phyloP scores from a whole-genome alignment of 352 stramenopile genomes.

The Pythium chondricola region DNA sequence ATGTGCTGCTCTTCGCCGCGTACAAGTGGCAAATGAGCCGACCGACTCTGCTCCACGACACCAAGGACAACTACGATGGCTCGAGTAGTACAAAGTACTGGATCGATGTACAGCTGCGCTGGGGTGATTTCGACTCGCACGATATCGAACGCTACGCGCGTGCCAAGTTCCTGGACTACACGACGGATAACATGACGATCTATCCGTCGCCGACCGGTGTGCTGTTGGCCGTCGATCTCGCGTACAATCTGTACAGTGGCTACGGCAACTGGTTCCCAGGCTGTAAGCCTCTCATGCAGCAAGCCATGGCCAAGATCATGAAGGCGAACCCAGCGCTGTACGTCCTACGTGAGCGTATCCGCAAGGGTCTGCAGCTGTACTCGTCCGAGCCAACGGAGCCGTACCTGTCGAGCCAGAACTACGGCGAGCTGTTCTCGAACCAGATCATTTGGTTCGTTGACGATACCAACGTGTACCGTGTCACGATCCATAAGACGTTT shows the following conservation, averaged over 20 bases:
- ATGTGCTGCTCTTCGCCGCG: conserved; percentile 98
- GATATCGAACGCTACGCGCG: conserved; percentile 99
- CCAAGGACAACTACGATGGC: conserved; percentile 97
- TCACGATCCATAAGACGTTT: conserved; percentile 99
- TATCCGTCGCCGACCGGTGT: conserved; percentile 99
- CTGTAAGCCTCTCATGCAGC: conserved; percentile 98
- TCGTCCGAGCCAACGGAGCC: conserved; percentile 99
- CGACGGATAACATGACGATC: conserved; percentile 99
- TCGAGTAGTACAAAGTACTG: conserved; percentile 98
- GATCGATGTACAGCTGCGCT: conserved; percentile 99
- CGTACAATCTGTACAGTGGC: conserved; percentile 99
- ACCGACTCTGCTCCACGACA: conserved; percentile 84
- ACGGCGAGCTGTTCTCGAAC: conserved; percentile 99
- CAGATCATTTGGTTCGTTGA: conserved; percentile 99
- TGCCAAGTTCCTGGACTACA: conserved; percentile 99
- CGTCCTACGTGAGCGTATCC: conserved; percentile 98
- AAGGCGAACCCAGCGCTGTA: conserved; percentile 99
- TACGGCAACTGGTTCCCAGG: conserved; percentile 99
- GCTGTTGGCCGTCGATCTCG: conserved; percentile 96
- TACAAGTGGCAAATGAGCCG: conserved; percentile 97
- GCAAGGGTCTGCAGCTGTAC: conserved; percentile 99
- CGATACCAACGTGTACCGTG: conserved; percentile 98
- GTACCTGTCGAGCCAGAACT: conserved; percentile 99
- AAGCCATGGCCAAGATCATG: conserved; percentile 99
- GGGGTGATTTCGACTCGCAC: conserved; percentile 99